Conservation (phyloP, 2,329 filamentous ascomycete species). For the Kalaharituber pfeilii region DNA sequence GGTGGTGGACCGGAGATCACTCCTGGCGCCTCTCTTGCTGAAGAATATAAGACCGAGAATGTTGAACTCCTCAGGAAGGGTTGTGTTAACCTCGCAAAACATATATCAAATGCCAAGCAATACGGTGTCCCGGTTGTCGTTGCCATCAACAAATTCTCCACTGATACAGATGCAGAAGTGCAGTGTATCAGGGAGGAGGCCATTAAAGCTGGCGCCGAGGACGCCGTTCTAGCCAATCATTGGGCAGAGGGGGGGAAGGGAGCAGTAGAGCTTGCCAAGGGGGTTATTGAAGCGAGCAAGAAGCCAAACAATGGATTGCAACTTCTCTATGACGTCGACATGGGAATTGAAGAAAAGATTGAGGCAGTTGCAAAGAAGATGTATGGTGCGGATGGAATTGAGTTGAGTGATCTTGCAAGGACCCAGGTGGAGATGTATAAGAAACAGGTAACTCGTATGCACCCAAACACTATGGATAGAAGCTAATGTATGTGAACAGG, state of each 20-base stretch:
- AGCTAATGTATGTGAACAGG: constrained; percentile 25
- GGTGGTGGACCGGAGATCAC: constrained; percentile 88
- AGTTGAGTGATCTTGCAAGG: constrained; percentile 85
- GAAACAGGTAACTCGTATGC: constrained; percentile 37
- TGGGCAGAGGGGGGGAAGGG: constrained; percentile 91
- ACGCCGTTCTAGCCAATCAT: constrained; percentile 86
- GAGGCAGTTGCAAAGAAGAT: constrained; percentile 78
- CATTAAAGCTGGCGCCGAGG: constrained; percentile 77
- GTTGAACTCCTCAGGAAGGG: constrained; percentile 76
- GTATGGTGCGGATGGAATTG: constrained; percentile 80
- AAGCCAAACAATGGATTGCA: constrained; percentile 67
- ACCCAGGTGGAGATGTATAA: constrained; percentile 94
- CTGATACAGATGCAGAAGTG: constrained; percentile 84
- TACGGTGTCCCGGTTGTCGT: constrained; percentile 92
- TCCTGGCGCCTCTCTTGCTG: constrained; percentile 65
- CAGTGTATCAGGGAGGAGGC: constrained; percentile 78
- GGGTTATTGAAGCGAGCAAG: constrained; percentile 63
- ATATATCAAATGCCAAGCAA: constrained; percentile 72
- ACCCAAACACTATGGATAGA: neutral
- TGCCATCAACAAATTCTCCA: constrained; percentile 90
- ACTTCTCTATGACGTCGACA: constrained; percentile 66
- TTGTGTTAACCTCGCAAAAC: constrained; percentile 88
- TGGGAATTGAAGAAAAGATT: constrained; percentile 71
- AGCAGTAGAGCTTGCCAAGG: constrained; percentile 72
- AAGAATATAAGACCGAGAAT: constrained; percentile 86